Evolutionary conservation across 805 yeast genomes (phyloP).

Genomic region (Metschnikowia cubensis): DNA sequence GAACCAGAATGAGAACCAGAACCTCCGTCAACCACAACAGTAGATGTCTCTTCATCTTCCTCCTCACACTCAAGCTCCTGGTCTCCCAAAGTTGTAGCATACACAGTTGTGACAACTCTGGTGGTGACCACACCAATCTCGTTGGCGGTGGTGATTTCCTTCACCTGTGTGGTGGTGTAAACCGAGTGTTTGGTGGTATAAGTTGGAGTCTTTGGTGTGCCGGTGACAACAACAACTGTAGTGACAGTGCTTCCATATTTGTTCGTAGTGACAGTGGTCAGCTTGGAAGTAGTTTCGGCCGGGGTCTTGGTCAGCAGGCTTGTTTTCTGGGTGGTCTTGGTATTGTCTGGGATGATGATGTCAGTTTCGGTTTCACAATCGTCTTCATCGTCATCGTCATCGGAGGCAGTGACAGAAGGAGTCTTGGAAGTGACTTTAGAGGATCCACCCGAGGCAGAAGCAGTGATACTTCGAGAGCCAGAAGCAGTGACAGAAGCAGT

Average conservation of each 20-base stretch:
- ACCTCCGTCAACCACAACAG: slow-evolving; percentile 6
- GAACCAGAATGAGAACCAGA: slow-evolving; percentile 5
- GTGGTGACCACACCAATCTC: slow-evolving; percentile 11
- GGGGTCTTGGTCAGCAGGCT: background rate
- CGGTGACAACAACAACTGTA: slow-evolving; percentile 3
- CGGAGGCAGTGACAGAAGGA: background rate
- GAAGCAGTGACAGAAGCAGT: background rate
- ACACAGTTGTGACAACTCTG: slow-evolving; percentile 10
- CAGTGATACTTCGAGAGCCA: background rate
- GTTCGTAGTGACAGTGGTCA: slow-evolving; percentile 4
- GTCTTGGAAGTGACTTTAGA: background rate
- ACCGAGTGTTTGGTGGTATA: slow-evolving; percentile 3
- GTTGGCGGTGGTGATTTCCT: slow-evolving; percentile 10
- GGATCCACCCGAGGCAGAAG: background rate
- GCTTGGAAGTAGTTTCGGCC: background rate
- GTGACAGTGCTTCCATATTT: slow-evolving; percentile 2
- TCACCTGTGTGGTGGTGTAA: slow-evolving; percentile 11
- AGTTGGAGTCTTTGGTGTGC: slow-evolving; percentile 2
- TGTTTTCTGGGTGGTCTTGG: background rate
- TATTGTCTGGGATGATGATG: background rate
- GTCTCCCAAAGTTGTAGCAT: slow-evolving; percentile 10
- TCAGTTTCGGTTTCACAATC: slow-evolving; percentile 2
- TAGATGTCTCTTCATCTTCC: slow-evolving; percentile 9
- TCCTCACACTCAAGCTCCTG: slow-evolving; percentile 14
- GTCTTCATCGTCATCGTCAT: slow-evolving; percentile 1